Evolutionary conservation across 1,284 basidiomycete species (phyloP).

Genomic region (Cutaneotrichosporon sp.): DNA sequence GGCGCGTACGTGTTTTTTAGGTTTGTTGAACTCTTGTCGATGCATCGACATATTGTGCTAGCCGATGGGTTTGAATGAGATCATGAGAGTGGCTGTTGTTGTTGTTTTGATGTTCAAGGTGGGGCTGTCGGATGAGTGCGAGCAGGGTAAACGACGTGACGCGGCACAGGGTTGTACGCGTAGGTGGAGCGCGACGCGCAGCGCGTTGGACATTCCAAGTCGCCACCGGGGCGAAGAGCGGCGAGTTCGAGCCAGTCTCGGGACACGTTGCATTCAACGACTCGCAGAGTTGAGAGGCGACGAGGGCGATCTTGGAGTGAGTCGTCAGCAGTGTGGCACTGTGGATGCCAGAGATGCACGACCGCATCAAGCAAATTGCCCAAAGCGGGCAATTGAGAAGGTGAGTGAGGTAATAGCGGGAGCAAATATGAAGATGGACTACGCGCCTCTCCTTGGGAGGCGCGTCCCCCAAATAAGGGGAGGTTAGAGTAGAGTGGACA

Average conservation of each 20-base stretch:
- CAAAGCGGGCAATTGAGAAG: conserved; percentile 2
- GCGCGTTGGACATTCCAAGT: neutral
- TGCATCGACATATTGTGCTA: neutral
- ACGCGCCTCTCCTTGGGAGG: neutral
- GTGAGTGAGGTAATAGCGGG: conserved; percentile 6
- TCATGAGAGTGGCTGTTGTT: too few species aligned
- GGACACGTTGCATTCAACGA: neutral
- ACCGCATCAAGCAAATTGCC: neutral
- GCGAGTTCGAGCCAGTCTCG: neutral
- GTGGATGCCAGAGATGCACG: too few species aligned
- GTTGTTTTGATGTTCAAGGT: neutral
- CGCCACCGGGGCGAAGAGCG: neutral
- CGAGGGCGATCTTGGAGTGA: neutral
- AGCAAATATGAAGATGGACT: neutral
- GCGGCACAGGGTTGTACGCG: neutral
- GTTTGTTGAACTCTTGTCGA: neutral
- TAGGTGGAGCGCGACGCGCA: neutral
- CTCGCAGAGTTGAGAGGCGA: neutral
- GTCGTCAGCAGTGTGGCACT: neutral
- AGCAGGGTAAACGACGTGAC: neutral
- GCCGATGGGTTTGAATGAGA: too few species aligned
- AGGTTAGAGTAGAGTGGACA: neutral
- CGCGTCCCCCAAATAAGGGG: conserved; percentile 4
- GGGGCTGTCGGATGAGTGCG: neutral
- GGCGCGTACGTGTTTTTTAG: conserved; percentile 6